Base-by-base conservation (phyloP, 2,329 filamentous ascomycete species). In the Knufia petricola region DNA sequence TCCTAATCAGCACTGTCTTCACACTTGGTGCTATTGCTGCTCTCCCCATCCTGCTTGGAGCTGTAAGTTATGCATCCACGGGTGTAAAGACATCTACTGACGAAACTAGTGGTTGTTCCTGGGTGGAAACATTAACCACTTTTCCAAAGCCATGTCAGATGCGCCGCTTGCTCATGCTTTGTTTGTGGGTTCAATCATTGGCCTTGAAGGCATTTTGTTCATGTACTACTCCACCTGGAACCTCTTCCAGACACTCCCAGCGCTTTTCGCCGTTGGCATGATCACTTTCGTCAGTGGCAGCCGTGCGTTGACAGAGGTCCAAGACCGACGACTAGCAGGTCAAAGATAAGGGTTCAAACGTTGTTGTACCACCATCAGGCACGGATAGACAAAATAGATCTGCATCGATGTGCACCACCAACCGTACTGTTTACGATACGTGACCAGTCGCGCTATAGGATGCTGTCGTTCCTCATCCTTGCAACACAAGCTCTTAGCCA, bases 151-250 rank as follows among this genome's bases (percentile, higher is more conserved):
- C 7, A 68, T 95, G 44, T 72, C 78, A 50, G 73, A 77, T 19
- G 85, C 87, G 1, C 90, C 92, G 1, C 59, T 95, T 37, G 83
- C 90, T 3, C 90, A 98, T 64, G 72, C 73, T 24, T 66, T 88
- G 28, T 98, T 96, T 73, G 85, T 94, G 58, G 85, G 85, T 45
- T 95, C 88, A 3, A 80, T 98, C 49, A 53, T 95, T 32, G 81
- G 82, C 19, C 85, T 98, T 73, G 92, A 98, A 67, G 85, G 78
- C 13, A 81, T 95, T 49, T 95, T 98, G 70, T 90, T 92, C 72
- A 70, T 95, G 57, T 98, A 98, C 76, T 96, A 96, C 69, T 84
- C 78, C 46, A 79, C 71, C 62, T 95, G 90, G 89, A 95, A 83
- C 62, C 74, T 98, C 39, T 95, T 96, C 75, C 84, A 95, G 72